Base-by-base conservation (phyloP, 768 basidiomycete species). In the Tricholoma flavovirens region DNA sequence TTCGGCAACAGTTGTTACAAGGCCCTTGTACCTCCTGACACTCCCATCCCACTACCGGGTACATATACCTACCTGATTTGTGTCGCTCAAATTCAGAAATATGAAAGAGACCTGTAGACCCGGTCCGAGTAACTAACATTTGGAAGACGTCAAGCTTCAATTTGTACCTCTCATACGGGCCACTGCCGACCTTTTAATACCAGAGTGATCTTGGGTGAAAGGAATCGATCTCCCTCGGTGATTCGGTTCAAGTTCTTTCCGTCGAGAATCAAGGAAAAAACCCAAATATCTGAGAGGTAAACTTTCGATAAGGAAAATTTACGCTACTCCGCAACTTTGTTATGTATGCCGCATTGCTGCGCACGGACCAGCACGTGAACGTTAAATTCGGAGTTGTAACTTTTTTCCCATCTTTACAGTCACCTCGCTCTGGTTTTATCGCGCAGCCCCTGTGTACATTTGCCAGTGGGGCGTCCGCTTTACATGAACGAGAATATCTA, bases 231-330 rank as follows among this genome's bases (percentile, higher is more conserved):
- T 85, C 76, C 86, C 84, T 71, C 71, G 70, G 67, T 64, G 58
- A 45, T 64, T 32, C 71, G 65, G 75, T 74, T 84, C 86, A 87
- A 83, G 80, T 73, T 71, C 66, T 70, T 71, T 71, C 73, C 61
- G 73, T 76, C 42, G 60, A 58, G 51, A 61, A 58, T 55, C 38
- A 55, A 64, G 60, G 67, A 70, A 72, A 70, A 67, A 76, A 73
- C 83, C 78, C 85, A 87, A 87, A 87, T 86, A 86, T 85, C 83
- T 75, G 69, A 73, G 74, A 84, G 84, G 86, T 87, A 78, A 87
- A 84, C 43, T 87, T 87, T 86, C 85, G 76, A 76, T 73, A 57
- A 68, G 62, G 61, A 59, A 61, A 46, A 19, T 10, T 10, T 32
- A 3, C 5, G 0, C 9, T 10, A n/a, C 14, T 2, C 24, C 30